A percentile compares a stretch with the other conserved stretches of the same genome.
These are phyloP conservation scores for Cordyceps javanica DNA, from an alignment of 2,329 filamentous ascomycete species.

Conservation along the genomic window DNA sequence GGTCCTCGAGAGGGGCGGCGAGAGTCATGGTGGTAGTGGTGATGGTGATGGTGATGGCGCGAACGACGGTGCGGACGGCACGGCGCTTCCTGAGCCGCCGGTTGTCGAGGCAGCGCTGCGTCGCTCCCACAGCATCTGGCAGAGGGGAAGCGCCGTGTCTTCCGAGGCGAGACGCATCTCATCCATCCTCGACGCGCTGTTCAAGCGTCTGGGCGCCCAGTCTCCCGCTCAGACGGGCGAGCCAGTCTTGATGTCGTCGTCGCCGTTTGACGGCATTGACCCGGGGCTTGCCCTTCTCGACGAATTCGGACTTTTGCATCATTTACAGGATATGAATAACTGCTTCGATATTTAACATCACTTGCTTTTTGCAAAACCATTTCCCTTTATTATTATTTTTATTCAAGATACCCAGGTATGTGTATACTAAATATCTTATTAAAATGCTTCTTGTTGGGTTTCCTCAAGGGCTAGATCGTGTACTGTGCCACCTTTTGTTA, in stretches of 20 bases:
- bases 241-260: not conserved
- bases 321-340: constrained; percentile 14
- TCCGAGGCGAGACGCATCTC: constrained; percentile 3
- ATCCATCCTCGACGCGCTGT: constrained; percentile 1
- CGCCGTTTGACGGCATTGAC: not conserved
- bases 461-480: not conserved
- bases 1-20: not conserved
- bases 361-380: not conserved
- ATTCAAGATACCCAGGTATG: not conserved
- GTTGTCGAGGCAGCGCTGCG: constrained; percentile 1
- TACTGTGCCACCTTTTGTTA: not conserved
- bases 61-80: not conserved
- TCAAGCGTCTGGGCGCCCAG: not conserved
- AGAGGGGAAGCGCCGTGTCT: not conserved
- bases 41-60: not conserved
- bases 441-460: not conserved
- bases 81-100: not conserved
- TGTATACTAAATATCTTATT: not conserved
- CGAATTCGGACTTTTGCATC: constrained; percentile 8
- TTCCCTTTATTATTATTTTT: not conserved
- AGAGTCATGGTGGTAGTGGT: not conserved
- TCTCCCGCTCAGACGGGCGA: not conserved
- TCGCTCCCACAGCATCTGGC: constrained; percentile 5
- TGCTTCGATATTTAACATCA: constrained; percentile 7
- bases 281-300: constrained; percentile 5